Percentiles rank a stretch among this genome's conserved stretches.
phyloP scores from a whole-genome alignment of 768 basidiomycete genomes.

The Tephrocybe sp. region DNA sequence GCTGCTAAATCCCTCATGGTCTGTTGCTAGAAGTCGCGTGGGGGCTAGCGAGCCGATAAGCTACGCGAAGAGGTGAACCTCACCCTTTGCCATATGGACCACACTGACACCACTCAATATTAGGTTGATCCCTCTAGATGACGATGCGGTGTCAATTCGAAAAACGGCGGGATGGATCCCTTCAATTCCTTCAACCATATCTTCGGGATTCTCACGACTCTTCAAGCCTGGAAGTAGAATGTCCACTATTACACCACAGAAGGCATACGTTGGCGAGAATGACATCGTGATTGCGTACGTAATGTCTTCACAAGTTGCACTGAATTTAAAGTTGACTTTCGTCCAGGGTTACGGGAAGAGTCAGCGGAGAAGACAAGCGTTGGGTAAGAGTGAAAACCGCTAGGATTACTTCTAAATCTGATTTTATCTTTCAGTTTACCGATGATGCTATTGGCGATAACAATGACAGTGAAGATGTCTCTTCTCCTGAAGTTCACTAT shows the following conservation, averaged over 20 bases:
- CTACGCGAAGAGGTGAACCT: too few species aligned
- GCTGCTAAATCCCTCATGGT: background rate
- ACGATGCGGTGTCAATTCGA: background rate
- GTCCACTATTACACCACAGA: background rate
- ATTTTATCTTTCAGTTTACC: slow-evolving; percentile 10
- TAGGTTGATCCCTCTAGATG: too few species aligned
- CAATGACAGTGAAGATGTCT: background rate
- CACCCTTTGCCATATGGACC: too few species aligned
- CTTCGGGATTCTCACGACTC: slow-evolving; percentile 1
- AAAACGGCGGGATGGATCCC: background rate
- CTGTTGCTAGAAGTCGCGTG: background rate
- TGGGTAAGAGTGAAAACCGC: background rate
- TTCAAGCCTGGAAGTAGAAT: slow-evolving; percentile 4
- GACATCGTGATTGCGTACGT: slow-evolving; percentile 14
- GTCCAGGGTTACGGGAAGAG: slow-evolving; percentile 9
- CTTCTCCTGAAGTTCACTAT: slow-evolving; percentile 7
- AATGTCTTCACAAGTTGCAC: background rate
- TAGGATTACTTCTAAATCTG: background rate
- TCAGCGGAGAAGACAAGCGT: slow-evolving; percentile 9
- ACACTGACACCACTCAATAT: too few species aligned
- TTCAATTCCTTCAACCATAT: background rate
- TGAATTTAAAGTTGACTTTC: background rate
- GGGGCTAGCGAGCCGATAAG: background rate
- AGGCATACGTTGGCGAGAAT: background rate
- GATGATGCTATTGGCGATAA: slow-evolving; percentile 3